Evolutionary conservation across 2,329 filamentous ascomycete genomes (phyloP), one percentile per base, ranked within the genome.

Genomic region (Aspergillus japonicus): DNA sequence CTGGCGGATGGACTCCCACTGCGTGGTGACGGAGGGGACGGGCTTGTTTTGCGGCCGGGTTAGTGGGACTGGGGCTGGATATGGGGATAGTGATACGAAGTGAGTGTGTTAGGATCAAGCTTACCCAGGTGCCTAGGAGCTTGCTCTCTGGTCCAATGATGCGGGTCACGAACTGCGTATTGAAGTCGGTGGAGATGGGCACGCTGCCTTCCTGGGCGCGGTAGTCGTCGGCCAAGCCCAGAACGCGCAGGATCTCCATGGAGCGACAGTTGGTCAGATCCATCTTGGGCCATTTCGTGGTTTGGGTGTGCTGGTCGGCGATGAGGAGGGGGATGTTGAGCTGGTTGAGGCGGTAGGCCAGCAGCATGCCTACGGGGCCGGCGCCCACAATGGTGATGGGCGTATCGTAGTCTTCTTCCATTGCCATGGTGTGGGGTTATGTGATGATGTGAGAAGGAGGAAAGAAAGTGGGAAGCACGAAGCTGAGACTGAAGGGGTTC

Each of bases 261-360:
- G 64, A 68, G 1, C 74, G 68, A 14, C 54, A 64, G 57, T 77
- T 78, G 1, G 72, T 76, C 8, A 72, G 47, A 53, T 77, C 75
- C 74, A 77, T 76, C 61, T 78, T 78, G 0, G 76, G 75, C 72
- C 74, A 77, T 63, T 67, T 63, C 2, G 70, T 75, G 10, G 69
- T 74, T 23, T 64, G 54, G 4, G 62, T 12, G 54, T 71, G 71
- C 12, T 62, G 59, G 56, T 75, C 73, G 12, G 67, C 57, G 1
- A 75, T 56, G 2, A 69, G 52, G 23, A 59, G 68, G 29, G 53
- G 62, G 29, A 68, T 59, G 12, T 66, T 62, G 35, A 68, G 54
- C 3, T 52, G 53, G 21, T 62, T 64, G 1, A 71, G 64, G 42
- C 64, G 62, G 19, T 60, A 62, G 0, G 70, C 68, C 2, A 63